Evolutionary conservation across 768 basidiomycete genomes (phyloP), one percentile per base, ranked within the genome.

Genomic region (Lentinula guzmanii): DNA sequence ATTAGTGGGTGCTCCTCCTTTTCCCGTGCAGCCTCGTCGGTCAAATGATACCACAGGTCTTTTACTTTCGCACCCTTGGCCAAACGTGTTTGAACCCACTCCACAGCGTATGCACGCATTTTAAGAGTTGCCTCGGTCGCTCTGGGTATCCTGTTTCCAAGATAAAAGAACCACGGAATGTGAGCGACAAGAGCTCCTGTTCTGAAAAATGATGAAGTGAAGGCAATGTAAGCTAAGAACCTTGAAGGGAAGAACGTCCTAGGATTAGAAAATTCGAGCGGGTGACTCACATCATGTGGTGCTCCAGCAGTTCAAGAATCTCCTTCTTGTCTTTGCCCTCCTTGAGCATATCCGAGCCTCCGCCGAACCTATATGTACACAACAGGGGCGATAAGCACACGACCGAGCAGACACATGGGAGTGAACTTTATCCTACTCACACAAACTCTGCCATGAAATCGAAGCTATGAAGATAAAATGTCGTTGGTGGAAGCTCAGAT

Each of bases 31-130:
- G 67, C 68, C 60, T 70, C 69, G 21, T 69, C 68, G 15, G 65
- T 67, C 70, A 82, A 68, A 61, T 82, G 75, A 65, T 81, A 76
- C 68, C 79, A 81, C 16, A 72, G 66, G 56, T 72, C 71, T 43
- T 71, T 72, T 7, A 58, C 63, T 34, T 62, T 58, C 18, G 70
- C 60, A 10, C 70, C 69, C 31, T 61, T 54, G 41, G 61, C 61
- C n/a, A 69, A 46, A 35, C 71, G 68, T 52, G 50, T 60, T 3
- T 48, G 63, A 8, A 66, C 69, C 37, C 63, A 63, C 28, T 65
- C 43, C 5, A 65, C 60, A 15, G 66, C 70, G 39, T 67, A 79
- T 56, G 61, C 65, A 31, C 72, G 65, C 24, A 69, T 59, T 18
- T 62, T 66, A 5, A 65, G 48, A 31, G 69, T 58, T 33, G 64